Evolutionary conservation across 352 stramenopile genomes (phyloP), one percentile per base, ranked within the genome.

Genomic region (Globisporangium recalcitrans): DNA sequence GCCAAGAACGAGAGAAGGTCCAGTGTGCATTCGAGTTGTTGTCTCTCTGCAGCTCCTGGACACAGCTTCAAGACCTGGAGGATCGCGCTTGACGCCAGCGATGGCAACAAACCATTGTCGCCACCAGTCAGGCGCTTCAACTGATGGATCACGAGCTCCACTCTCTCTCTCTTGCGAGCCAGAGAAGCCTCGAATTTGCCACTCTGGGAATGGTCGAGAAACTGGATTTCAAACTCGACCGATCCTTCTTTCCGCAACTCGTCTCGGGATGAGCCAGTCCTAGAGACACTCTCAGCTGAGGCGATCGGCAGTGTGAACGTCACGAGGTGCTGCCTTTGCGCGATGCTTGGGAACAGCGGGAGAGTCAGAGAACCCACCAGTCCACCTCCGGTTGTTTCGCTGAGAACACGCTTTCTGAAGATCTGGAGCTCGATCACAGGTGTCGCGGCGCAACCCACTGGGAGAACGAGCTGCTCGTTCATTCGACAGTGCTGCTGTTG

Each of bases 161-260:
- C 47, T n/a, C 27, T 8, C 21, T 71, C 58, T 29, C n/a, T 9
- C 14, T 31, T 16, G 7, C 22, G 24, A 24, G 5, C 11, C 14
- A 29, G 11, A 11, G 34, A 24, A 6, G 60, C 8, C 16, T 24
- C n/a, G 13, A 58, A 10, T 1, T 53, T 49, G 2, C n/a, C 64
- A 4, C 42, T 29, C 24, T 65, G 44, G 10, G 55, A 46, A 1
- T 22, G 60, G 0, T 64, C 24, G 4, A 81, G 26, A 62, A 75
- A 75, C 49, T 81, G 73, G 22, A 78, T 54, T 22, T 81, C 73
- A 21, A 81, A 32, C 11, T 66, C 62, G 14, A 81, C 7, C 11
- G 60, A 31, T 14, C 73, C 73, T 36, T 57, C 51, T 16, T 58
- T 64, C 1, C n/a, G 47, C 14, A 27, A 11, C 21, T 61, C 32